Percentiles rank a stretch among this genome's conserved stretches.
Conservation (phyloP, 768 basidiomycete species). For the Hortiboletus campestris region DNA sequence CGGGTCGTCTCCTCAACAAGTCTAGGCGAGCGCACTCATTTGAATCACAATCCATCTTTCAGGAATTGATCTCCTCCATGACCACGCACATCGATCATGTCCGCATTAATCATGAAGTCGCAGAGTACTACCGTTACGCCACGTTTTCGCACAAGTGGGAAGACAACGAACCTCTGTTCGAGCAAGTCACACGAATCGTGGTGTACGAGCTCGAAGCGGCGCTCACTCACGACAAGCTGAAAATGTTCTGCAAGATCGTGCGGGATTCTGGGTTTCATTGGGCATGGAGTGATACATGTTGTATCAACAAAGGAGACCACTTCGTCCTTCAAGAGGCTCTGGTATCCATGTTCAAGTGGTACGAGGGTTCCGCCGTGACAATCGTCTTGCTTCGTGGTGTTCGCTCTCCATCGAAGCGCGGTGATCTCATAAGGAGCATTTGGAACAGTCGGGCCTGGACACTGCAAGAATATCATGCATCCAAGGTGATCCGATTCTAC, state of each 20-base stretch:
- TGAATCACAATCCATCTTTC: background rate
- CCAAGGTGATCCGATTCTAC: background rate
- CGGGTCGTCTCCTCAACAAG: conserved; percentile 3
- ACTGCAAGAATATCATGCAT: background rate
- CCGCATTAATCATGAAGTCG: background rate
- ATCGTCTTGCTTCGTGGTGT: background rate
- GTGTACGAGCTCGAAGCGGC: background rate
- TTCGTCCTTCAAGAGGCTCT: background rate
- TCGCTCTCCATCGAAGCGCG: background rate
- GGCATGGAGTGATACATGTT: background rate
- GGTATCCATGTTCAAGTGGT: background rate
- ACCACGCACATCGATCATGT: background rate
- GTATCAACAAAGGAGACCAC: background rate
- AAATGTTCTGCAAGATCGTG: background rate
- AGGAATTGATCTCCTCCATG: conserved; percentile 4
- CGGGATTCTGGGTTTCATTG: background rate
- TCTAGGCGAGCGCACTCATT: background rate
- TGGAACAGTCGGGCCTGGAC: background rate
- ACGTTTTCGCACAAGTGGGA: background rate
- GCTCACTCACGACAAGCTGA: background rate
- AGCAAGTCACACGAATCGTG: background rate
- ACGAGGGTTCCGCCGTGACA: background rate
- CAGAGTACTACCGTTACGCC: background rate
- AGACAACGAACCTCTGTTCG: background rate
- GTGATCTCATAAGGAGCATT: background rate